Base-by-base conservation (phyloP, 2,329 filamentous ascomycete genomes). In the Orbilia brochopaga region DNA sequence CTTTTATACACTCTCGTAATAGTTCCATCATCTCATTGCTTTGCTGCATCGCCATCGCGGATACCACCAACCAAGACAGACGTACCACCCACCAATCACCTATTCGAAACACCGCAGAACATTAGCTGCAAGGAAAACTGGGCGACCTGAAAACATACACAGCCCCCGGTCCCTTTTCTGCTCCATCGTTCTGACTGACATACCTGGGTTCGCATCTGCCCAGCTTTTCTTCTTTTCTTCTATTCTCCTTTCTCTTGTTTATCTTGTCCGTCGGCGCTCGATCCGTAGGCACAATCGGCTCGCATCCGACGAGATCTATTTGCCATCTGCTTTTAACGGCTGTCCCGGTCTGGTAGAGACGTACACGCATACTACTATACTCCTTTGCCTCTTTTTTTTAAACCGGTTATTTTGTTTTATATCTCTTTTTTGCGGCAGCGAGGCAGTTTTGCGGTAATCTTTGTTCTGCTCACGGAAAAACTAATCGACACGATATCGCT, bases 371-470 rank as follows among this genome's bases (percentile, higher is more conserved):
- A 44, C n/a, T 35, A 24, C 3, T 37, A 50, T 30, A 10, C 32
- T n/a, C 42, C 19, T 24, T 42, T 44, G 15, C 51, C 8, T 24
- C 27, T 3, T 19, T 24, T 63, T 50, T 37, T 63, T 23, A 27
- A 35, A 23, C 35, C 19, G 42, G 19, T 40, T 32, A 30, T 19
- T n/a, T 7, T 15, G 17, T 15, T 15, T 53, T 53, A 32, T 30
- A 10, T 53, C 15, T 6, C 17, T 24, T 52, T 30, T 23, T 52
- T 72, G 54, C 60, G 51, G 32, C 55, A 23, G 51, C 54, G 67
- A 72, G 67, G 59, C 50, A 4, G 30, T 72, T 70, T 64, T 65
- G 27, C 53, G 27, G 52, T 72, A 60, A 72, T 72, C 65, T 65
- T 52, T 35, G 67, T 60, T 72, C 67, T 55, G 54, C 13, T 55